Conservation (phyloP, 768 basidiomycete species). For the Leucocoprinus sp. region DNA sequence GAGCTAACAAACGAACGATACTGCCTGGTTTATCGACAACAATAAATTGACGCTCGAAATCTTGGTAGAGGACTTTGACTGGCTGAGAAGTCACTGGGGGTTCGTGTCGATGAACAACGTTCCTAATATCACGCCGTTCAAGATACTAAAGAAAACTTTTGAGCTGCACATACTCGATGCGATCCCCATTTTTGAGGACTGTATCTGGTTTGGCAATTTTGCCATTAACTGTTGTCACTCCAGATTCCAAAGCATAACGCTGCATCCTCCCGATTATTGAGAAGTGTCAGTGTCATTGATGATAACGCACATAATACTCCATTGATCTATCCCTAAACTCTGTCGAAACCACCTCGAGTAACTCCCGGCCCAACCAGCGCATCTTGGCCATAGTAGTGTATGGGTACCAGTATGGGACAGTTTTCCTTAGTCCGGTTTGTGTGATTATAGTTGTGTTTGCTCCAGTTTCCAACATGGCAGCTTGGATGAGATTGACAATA, state of each 20-base stretch:
- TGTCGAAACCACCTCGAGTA: conserved; percentile 87
- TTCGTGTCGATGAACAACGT: conserved; percentile 94
- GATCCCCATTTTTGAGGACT: conserved; percentile 78
- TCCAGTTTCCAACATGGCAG: conserved; percentile 20
- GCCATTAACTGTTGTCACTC: conserved; percentile 95
- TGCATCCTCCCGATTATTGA: conserved; percentile 14
- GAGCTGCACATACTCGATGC: conserved; percentile 68
- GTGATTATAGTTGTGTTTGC: conserved; percentile 16
- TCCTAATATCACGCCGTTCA: conserved; percentile 36
- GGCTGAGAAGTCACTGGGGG: conserved; percentile 86
- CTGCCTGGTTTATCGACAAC: conserved; percentile 96
- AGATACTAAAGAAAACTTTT: background rate
- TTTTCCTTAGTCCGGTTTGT: conserved; percentile 58
- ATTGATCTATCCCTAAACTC: conserved; percentile 91
- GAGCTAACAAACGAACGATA: conserved; percentile 60
- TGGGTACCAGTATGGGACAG: conserved; percentile 87
- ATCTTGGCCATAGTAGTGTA: conserved; percentile 91
- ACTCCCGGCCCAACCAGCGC: conserved; percentile 80
- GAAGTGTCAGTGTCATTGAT: background rate
- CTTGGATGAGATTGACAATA: conserved; percentile 42
- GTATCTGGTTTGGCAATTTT: conserved; percentile 71
- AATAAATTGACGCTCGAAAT: conserved; percentile 73
- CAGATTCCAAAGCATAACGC: conserved; percentile 71
- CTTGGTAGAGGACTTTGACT: conserved; percentile 70
- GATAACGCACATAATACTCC: conserved; percentile 83